These are phyloP conservation scores for Boletus patriciae DNA, from an alignment of 768 basidiomycete species.

Conservation along the genomic window DNA sequence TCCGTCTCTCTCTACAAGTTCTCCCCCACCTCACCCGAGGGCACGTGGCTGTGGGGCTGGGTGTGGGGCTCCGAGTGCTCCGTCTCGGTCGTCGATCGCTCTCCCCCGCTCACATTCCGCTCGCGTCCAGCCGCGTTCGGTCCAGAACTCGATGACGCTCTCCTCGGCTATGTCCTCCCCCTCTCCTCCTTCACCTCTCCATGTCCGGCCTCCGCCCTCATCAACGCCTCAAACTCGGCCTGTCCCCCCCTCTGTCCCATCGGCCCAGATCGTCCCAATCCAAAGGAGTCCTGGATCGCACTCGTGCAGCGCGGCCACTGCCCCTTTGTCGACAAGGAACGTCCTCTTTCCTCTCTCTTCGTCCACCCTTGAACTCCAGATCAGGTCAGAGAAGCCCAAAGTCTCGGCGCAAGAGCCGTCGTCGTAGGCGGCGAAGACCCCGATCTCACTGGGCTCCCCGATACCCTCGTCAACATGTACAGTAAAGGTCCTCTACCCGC, in stretches of 20 bases:
- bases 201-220: constrained; percentile 37
- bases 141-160: constrained; percentile 62
- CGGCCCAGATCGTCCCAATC: constrained; percentile 56
- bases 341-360: constrained; percentile 34
- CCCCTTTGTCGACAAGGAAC: constrained; percentile 85
- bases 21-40: constrained; percentile 45
- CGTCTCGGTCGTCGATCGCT: constrained; percentile 75
- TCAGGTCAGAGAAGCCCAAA: constrained; percentile 57
- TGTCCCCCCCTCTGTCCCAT: constrained; percentile 67
- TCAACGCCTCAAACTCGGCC: constrained; percentile 45
- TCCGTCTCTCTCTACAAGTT: constrained; percentile 35
- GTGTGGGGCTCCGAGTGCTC: constrained; percentile 68
- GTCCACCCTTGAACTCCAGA: not conserved
- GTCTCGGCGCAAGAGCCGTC: constrained; percentile 79
- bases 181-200: constrained; percentile 60
- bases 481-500: constrained; percentile 70
- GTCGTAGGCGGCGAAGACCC: constrained; percentile 89
- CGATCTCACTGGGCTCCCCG: constrained; percentile 61
- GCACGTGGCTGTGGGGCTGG: constrained; percentile 60
- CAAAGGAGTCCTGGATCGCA: constrained; percentile 81
- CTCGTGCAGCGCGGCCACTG: constrained; percentile 88
- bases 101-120: constrained; percentile 66
- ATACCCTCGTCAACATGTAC: constrained; percentile 88
- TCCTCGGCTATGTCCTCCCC: constrained; percentile 72
- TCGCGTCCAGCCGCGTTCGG: constrained; percentile 80